Evolutionary conservation across 768 basidiomycete genomes (phyloP).

Genomic region (Suillus weaverae): DNA sequence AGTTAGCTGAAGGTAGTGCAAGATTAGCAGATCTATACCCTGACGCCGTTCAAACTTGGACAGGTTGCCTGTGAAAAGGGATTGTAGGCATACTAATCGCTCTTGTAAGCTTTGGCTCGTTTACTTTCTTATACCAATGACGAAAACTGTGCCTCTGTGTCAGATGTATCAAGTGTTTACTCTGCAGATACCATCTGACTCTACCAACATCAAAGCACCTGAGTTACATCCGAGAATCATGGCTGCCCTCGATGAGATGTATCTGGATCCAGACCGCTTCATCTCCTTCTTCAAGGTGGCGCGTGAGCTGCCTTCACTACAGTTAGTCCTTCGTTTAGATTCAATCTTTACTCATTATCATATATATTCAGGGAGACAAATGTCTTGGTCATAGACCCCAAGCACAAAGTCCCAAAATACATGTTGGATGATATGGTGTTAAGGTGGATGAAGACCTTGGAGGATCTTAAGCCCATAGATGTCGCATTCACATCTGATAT

Average conservation of each 20-base stretch:
- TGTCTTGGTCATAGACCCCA: neutral
- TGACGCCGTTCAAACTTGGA: neutral
- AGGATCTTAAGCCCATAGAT: neutral
- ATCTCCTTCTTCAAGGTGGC: neutral
- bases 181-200: neutral
- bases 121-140: no score
- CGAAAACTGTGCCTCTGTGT: neutral
- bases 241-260: neutral
- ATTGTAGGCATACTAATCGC: neutral
- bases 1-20: neutral
- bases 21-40: neutral
- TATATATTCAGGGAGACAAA: neutral
- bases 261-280: neutral
- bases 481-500: neutral
- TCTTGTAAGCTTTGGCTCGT: neutral
- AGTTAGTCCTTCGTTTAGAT: neutral
- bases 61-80: neutral
- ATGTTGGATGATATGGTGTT: neutral
- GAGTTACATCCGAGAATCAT: neutral
- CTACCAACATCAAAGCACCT: neutral
- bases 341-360: neutral
- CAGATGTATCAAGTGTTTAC: neutral
- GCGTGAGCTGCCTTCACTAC: neutral
- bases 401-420: neutral
- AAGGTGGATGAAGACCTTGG: neutral